These are phyloP conservation scores for Globisporangium irregulare DNA, from an alignment of 352 stramenopile genomes.

Conservation along the genomic window DNA sequence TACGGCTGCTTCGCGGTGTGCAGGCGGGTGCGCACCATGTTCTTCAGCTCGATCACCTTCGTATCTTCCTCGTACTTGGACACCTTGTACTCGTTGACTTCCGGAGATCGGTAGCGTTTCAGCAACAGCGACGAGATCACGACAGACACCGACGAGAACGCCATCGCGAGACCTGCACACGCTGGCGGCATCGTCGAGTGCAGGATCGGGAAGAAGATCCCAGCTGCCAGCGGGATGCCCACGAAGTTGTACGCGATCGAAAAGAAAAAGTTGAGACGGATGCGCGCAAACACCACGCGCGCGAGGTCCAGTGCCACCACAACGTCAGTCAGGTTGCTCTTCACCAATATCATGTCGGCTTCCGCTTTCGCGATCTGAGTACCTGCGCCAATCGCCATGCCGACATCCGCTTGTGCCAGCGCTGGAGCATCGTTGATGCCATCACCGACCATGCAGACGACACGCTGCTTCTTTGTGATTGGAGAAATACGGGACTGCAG, in stretches of 20 bases:
- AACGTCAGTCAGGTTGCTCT: slow-evolving; percentile 81
- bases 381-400: slow-evolving; percentile 90
- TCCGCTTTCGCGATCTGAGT: slow-evolving; percentile 89
- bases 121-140: slow-evolving; percentile 82
- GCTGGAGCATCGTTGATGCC: slow-evolving; percentile 96
- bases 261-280: slow-evolving; percentile 87
- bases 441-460: slow-evolving; percentile 93
- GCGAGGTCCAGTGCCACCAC: slow-evolving; percentile 81
- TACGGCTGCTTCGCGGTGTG: slow-evolving; percentile 63
- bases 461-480: slow-evolving; percentile 65
- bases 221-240: slow-evolving; percentile 80
- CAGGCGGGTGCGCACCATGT: slow-evolving; percentile 57
- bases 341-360: slow-evolving; percentile 88
- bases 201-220: slow-evolving; percentile 82
- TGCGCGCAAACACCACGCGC: slow-evolving; percentile 77
- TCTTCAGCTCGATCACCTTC: slow-evolving; percentile 77
- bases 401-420: slow-evolving; percentile 89
- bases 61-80: slow-evolving; percentile 59
- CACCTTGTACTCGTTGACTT: slow-evolving; percentile 37
- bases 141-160: slow-evolving; percentile 86
- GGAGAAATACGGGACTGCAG: slow-evolving; percentile 70
- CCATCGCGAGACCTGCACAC: slow-evolving; percentile 84
- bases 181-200: slow-evolving; percentile 83
- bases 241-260: slow-evolving; percentile 87
- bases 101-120: slow-evolving; percentile 67